Evolutionary conservation across 2,329 filamentous ascomycete genomes (phyloP).

Genomic region (Pseudogymnoascus sp.): DNA sequence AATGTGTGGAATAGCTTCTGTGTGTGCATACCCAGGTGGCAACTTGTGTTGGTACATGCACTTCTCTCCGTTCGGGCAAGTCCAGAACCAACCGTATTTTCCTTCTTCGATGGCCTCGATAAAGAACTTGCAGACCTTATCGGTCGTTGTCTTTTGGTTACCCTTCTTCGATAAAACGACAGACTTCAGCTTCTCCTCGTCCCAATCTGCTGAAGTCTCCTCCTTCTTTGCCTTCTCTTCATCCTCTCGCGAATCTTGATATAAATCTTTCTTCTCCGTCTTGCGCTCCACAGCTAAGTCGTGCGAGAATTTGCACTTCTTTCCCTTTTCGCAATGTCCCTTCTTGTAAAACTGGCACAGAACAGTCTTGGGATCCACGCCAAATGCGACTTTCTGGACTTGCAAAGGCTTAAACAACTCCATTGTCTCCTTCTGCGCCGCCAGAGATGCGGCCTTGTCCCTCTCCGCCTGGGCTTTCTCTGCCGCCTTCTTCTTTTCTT

Average conservation of each 20-base stretch:
- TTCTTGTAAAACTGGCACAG: slow-evolving; percentile 97
- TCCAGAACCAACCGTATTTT: slow-evolving; percentile 99
- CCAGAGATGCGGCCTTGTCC: slow-evolving; percentile 86
- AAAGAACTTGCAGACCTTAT: slow-evolving; percentile 99
- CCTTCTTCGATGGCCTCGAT: slow-evolving; percentile 95
- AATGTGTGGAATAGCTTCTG: background rate
- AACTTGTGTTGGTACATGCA: slow-evolving; percentile 98
- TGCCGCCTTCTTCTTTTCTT: slow-evolving; percentile 72
- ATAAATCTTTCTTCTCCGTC: slow-evolving; percentile 83
- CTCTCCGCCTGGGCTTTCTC: slow-evolving; percentile 63
- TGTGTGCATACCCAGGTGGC: slow-evolving; percentile 70
- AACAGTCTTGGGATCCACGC: slow-evolving; percentile 95
- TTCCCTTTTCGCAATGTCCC: slow-evolving; percentile 92
- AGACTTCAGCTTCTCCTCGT: slow-evolving; percentile 86
- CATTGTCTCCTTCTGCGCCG: slow-evolving; percentile 70
- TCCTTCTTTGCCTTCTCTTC: slow-evolving; percentile 71
- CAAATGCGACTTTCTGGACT: slow-evolving; percentile 95
- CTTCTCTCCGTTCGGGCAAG: slow-evolving; percentile 92
- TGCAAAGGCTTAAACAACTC: slow-evolving; percentile 84
- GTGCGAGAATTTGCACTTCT: slow-evolving; percentile 97
- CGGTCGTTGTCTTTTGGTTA: slow-evolving; percentile 88
- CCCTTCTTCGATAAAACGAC: slow-evolving; percentile 95
- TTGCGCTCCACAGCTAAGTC: slow-evolving; percentile 84
- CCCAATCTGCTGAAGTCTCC: slow-evolving; percentile 94
- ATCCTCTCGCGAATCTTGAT: slow-evolving; percentile 69